Evolutionary conservation across 306 rosid genomes (phyloP).

Genomic region (Luffa acutangula): DNA sequence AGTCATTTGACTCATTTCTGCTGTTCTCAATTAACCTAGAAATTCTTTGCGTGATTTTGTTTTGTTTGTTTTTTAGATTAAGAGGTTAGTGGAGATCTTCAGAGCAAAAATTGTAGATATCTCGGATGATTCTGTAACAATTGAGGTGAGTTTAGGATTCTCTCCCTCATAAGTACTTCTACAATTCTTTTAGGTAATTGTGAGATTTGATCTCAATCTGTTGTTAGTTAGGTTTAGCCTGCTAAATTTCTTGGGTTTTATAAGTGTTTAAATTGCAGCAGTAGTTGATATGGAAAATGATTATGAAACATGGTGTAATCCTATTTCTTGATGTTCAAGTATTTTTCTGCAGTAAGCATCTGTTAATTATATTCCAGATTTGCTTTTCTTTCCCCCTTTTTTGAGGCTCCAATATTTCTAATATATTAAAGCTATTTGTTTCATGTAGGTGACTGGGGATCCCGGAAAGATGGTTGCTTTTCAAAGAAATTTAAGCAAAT

Average conservation of each 20-base stretch:
- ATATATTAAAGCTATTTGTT: constrained; percentile 7
- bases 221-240: not conserved
- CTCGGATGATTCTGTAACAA: constrained; percentile 32
- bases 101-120: constrained; percentile 42
- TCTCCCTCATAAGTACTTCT: not conserved
- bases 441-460: constrained; percentile 44
- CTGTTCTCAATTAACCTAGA: not conserved
- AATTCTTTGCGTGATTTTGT: not conserved
- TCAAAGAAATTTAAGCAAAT: constrained; percentile 36
- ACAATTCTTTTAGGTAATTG: not conserved
- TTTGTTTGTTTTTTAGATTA: constrained; percentile 21
- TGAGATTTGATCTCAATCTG: not conserved
- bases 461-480: constrained; percentile 51
- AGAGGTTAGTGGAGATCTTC: constrained; percentile 51
- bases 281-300: not conserved
- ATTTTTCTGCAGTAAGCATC: not conserved
- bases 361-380: not conserved
- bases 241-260: not conserved
- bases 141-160: constrained; percentile 31
- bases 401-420: not conserved
- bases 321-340: not conserved
- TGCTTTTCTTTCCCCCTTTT: not conserved
- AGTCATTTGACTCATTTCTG: not conserved
- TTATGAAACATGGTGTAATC: not conserved
- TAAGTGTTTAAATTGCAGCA: not conserved